phyloP scores from a whole-genome alignment of 768 basidiomycete genomes.

The Cyclocybe aegerita region DNA sequence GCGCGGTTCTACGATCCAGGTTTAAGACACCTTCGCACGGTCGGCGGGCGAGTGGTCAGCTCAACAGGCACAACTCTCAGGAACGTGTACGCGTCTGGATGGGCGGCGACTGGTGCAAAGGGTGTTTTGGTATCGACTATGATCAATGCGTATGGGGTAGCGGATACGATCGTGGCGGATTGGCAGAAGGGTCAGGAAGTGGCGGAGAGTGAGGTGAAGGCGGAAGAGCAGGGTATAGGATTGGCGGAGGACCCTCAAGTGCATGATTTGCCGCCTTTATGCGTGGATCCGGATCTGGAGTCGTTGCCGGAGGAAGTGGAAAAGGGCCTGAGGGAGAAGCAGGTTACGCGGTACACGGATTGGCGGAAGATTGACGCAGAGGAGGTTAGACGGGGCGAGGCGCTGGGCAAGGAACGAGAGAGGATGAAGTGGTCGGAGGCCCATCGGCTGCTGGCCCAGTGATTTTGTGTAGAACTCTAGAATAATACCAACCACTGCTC shows the following conservation, averaged over 20 bases:
- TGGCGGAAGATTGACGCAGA: slow-evolving; percentile 78
- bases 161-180: slow-evolving; percentile 69
- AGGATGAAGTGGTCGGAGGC: slow-evolving; percentile 72
- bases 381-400: slow-evolving; percentile 61
- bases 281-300: slow-evolving; percentile 39
- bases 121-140: slow-evolving; percentile 93
- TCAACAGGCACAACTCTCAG: slow-evolving; percentile 35
- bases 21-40: slow-evolving; percentile 55
- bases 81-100: slow-evolving; percentile 89
- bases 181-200: slow-evolving; percentile 18
- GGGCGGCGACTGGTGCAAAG: slow-evolving; percentile 89
- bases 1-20: slow-evolving; percentile 58
- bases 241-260: slow-evolving; percentile 10
- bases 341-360: slow-evolving; percentile 62
- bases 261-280: slow-evolving; percentile 25
- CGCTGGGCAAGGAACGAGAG: slow-evolving; percentile 69
- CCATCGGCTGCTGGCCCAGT: too few relatives aligned
- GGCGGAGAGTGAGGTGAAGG: not conserved
- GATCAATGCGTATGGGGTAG: slow-evolving; percentile 85
- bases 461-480: too few relatives aligned
- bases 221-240: too few relatives aligned
- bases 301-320: slow-evolving; percentile 47
- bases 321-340: slow-evolving; percentile 35
- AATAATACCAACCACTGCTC: too few relatives aligned
- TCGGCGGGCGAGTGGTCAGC: slow-evolving; percentile 48